Evolutionary conservation across 2,329 filamentous ascomycete species (phyloP).

Genomic region (Dothistroma septosporum): DNA sequence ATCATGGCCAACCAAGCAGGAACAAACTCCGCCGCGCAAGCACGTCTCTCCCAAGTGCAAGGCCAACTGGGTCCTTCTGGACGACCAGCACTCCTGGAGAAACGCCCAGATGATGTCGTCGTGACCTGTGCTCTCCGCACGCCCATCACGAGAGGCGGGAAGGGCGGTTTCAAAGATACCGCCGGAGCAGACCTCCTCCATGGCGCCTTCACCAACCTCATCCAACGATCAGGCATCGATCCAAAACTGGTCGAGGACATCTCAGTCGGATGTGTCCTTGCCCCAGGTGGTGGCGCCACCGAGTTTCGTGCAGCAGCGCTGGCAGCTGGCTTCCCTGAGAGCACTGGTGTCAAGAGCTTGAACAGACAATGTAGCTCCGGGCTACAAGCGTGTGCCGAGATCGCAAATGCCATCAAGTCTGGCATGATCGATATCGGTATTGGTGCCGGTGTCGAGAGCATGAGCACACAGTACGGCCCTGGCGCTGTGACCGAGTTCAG

Average conservation of each 20-base stretch:
- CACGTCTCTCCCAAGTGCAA: conserved; percentile 55
- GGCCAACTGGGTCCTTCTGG: conserved; percentile 52
- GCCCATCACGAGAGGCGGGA: conserved; percentile 86
- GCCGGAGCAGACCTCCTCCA: conserved; percentile 80
- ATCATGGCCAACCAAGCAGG: conserved; percentile 24
- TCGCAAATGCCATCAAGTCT: conserved; percentile 83
- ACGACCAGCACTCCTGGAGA: conserved; percentile 44
- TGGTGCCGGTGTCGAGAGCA: conserved; percentile 93
- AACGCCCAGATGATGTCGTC: conserved; percentile 68
- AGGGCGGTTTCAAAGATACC: conserved; percentile 95
- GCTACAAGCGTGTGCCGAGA: conserved; percentile 86
- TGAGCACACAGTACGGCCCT: conserved; percentile 88
- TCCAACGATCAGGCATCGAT: conserved; percentile 84
- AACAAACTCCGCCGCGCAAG: conserved; percentile 20
- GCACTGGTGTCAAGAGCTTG: conserved; percentile 76
- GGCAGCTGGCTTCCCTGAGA: conserved; percentile 84
- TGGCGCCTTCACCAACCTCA: conserved; percentile 74
- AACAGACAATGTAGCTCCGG: conserved; percentile 95
- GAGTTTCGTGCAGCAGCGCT: conserved; percentile 92
- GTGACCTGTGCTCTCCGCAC: conserved; percentile 89
- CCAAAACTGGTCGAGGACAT: conserved; percentile 87
- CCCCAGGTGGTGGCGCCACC: conserved; percentile 89
- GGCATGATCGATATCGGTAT: conserved; percentile 96
- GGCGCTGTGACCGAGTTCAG: conserved; percentile 89
- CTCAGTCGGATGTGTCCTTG: conserved; percentile 82